These are phyloP conservation scores for Viola odorata DNA, from an alignment of 345 rosid species.

Conservation along the genomic window DNA sequence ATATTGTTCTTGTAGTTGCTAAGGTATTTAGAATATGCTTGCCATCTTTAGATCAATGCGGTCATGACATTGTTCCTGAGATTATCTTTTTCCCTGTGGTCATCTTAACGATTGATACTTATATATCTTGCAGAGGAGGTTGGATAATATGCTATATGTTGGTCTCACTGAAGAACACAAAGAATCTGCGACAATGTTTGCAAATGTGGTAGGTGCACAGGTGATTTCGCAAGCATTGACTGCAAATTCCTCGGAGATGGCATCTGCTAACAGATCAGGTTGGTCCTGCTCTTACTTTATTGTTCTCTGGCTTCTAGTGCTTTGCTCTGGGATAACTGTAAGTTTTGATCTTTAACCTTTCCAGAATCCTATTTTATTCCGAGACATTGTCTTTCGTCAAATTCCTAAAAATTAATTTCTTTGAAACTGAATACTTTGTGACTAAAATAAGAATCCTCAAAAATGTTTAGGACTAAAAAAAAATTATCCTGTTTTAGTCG, in stretches of 20 bases:
- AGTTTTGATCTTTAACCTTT: no score
- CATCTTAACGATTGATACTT: constrained; percentile 41
- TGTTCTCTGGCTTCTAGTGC: neutral
- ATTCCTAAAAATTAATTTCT: no score
- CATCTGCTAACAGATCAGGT: constrained; percentile 34
- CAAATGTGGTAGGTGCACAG: constrained; percentile 87
- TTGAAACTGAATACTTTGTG: no score
- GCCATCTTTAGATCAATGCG: neutral
- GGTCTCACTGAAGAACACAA: constrained; percentile 90
- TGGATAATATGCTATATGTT: constrained; percentile 86
- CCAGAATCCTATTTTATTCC: no score
- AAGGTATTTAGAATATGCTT: constrained; percentile 49
- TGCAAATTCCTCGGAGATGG: constrained; percentile 22
- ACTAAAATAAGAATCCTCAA: no score
- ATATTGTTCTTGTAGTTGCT: constrained; percentile 72
- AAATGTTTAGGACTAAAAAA: no score
- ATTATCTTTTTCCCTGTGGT: constrained; percentile 25
- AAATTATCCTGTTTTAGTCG: neutral
- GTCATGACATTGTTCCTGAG: constrained; percentile 15
- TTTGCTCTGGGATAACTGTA: neutral
- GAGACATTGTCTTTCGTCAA: no score
- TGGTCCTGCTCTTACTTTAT: neutral
- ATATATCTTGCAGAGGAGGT: constrained; percentile 80
- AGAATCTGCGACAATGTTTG: constrained; percentile 94
- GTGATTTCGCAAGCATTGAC: constrained; percentile 61